phyloP scores from a whole-genome alignment of 148 eudicot genomes.

The Nyssa sinensis region DNA sequence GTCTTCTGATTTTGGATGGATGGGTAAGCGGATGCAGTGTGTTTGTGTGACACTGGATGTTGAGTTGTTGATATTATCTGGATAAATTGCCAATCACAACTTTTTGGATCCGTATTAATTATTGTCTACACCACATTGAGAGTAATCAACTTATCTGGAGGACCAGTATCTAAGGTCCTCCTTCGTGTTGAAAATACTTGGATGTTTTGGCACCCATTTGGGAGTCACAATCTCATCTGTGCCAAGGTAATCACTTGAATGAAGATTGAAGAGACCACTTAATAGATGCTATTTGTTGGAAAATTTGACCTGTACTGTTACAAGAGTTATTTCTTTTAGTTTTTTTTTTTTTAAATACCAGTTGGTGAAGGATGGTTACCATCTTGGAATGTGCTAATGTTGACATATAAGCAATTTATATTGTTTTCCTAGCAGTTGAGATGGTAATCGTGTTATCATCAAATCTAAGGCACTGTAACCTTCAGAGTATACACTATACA shows the following conservation, averaged over 20 bases:
- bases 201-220: not conserved
- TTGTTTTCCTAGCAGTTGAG: not conserved
- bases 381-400: not conserved
- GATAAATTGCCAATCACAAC: too few relatives aligned
- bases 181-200: not conserved
- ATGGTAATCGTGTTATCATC: not conserved
- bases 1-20: not conserved
- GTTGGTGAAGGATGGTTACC: not conserved
- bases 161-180: not conserved
- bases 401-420: not conserved
- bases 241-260: not conserved
- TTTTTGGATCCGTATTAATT: too few relatives aligned
- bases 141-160: too few relatives aligned
- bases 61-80: not conserved
- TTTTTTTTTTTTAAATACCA: not conserved
- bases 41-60: not conserved
- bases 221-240: not conserved
- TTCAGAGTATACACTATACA: not conserved
- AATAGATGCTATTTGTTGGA: not conserved
- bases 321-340: not conserved
- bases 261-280: not conserved
- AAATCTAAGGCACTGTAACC: not conserved
- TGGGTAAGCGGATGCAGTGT: not conserved
- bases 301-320: not conserved
- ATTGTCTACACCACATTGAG: too few relatives aligned